Conservation (phyloP, 805 yeast species). For the Yamadazyma sp. region DNA sequence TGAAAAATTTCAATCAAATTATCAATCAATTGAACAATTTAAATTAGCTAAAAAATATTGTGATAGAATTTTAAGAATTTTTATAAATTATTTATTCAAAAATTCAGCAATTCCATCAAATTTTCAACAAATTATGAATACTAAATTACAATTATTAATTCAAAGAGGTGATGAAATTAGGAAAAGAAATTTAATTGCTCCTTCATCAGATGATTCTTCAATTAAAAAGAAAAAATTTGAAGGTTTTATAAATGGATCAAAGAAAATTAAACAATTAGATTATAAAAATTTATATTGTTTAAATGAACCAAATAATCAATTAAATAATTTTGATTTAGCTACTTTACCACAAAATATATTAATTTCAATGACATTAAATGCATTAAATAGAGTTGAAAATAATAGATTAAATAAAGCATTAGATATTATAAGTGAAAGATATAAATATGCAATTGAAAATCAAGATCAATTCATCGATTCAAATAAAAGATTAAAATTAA, state of each 20-base stretch:
- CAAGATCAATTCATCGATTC: constrained; percentile 2
- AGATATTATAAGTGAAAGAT: constrained; percentile 66
- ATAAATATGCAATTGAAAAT: constrained; percentile 35
- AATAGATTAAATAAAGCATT: constrained; percentile 61
- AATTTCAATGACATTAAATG: constrained; percentile 60
- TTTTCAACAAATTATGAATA: constrained; percentile 23
- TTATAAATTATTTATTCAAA: constrained; percentile 36
- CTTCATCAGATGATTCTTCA: constrained; percentile 25
- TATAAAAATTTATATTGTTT: constrained; percentile 68
- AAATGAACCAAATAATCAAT: constrained; percentile 56
- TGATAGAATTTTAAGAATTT: constrained; percentile 54
- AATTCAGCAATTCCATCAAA: constrained; percentile 34
- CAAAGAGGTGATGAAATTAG: constrained; percentile 41
- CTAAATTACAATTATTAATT: constrained; percentile 27
- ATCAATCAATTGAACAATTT: constrained; percentile 40
- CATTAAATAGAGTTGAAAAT: constrained; percentile 55
- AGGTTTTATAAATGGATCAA: constrained; percentile 35
- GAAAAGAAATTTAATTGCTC: constrained; percentile 33
- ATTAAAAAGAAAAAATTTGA: constrained; percentile 39
- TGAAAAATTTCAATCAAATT: constrained; percentile 51
- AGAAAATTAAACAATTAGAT: constrained; percentile 27
- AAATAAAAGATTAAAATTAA: constrained; percentile 5
- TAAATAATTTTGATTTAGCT: constrained; percentile 68
- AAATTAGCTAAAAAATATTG: constrained; percentile 61
- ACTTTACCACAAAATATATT: constrained; percentile 63